These are phyloP conservation scores for Neurospora tetraspora DNA, from an alignment of 495 filamentous ascomycete species.

Conservation along the genomic window DNA sequence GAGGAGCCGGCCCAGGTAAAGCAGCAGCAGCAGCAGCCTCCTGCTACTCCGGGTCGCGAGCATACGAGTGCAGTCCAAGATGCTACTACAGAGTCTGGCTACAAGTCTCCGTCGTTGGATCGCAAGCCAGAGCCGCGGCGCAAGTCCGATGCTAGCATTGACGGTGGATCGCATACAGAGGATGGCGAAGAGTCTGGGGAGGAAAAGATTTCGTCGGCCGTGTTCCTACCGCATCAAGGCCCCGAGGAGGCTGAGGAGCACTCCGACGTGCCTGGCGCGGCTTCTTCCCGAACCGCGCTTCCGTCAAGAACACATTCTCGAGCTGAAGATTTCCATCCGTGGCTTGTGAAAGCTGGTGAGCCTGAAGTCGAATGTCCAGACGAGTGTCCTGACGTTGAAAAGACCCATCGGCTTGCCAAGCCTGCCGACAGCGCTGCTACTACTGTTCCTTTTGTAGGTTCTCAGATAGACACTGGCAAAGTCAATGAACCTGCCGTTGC, in stretches of 20 bases:
- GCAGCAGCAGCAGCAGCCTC: slow-evolving; percentile 1
- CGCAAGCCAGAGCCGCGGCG: slow-evolving; percentile 10
- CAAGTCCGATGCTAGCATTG: slow-evolving; percentile 21
- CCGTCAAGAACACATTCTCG: slow-evolving; percentile 20
- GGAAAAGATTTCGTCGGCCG: slow-evolving; percentile 89
- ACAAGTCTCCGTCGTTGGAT: slow-evolving; percentile 1
- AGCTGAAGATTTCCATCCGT: slow-evolving; percentile 33
- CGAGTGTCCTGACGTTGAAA: slow-evolving; percentile 13
- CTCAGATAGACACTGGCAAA: slow-evolving; percentile 20
- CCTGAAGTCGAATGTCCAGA: slow-evolving; percentile 30
- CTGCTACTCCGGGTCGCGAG: not conserved
- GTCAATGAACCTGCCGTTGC: slow-evolving; percentile 29
- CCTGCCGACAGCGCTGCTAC: slow-evolving; percentile 8
- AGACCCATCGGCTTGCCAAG: slow-evolving; percentile 6
- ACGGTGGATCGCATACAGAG: slow-evolving; percentile 34
- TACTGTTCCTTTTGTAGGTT: slow-evolving; percentile 14
- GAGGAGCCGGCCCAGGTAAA: not conserved
- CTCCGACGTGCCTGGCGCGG: slow-evolving; percentile 27
- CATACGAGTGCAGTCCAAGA: slow-evolving; percentile 1
- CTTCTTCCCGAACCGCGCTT: slow-evolving; percentile 10
- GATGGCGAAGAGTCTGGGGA: slow-evolving; percentile 80
- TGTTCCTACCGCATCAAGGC: slow-evolving; percentile 83
- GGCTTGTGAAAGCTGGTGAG: slow-evolving; percentile 42
- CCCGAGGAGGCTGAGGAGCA: slow-evolving; percentile 43
- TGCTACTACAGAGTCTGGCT: not conserved